A percentile compares a stretch with the other conserved stretches of the same genome.
Conservation (phyloP, 768 basidiomycete species). For the Rhizopogon vulgaris region DNA sequence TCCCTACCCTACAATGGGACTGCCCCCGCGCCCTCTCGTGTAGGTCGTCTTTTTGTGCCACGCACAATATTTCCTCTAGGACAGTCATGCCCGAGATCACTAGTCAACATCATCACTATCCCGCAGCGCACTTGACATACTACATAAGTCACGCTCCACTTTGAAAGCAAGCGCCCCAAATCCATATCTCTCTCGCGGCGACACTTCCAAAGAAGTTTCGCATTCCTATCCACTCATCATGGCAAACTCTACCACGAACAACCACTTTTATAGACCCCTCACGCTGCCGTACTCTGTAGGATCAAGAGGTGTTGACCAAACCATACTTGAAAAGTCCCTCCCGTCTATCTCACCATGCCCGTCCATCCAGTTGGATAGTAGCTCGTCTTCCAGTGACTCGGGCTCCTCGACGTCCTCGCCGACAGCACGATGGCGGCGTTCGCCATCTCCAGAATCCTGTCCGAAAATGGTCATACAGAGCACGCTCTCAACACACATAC, state of each 20-base stretch:
- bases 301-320: slow-evolving; percentile 14
- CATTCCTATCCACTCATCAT: slow-evolving; percentile 12
- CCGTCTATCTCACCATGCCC: slow-evolving; percentile 23
- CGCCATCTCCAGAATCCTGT: slow-evolving; percentile 25
- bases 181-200: neutral
- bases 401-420: slow-evolving; percentile 14
- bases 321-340: slow-evolving; percentile 23
- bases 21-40: slow-evolving; percentile 24
- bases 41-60: slow-evolving; percentile 15
- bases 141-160: slow-evolving; percentile 24
- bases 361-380: slow-evolving; percentile 16
- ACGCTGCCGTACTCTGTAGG: slow-evolving; percentile 16
- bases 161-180: slow-evolving; percentile 1
- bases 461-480: slow-evolving; percentile 43
- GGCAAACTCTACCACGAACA: slow-evolving; percentile 17
- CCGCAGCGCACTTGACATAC: slow-evolving; percentile 21
- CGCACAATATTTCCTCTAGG: slow-evolving; percentile 19
- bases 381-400: slow-evolving; percentile 12
- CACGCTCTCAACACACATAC: slow-evolving; percentile 33
- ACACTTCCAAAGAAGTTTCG: slow-evolving; percentile 13
- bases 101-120: slow-evolving; percentile 28
- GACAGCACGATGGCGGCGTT: slow-evolving; percentile 24
- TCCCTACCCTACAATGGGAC: slow-evolving; percentile 26
- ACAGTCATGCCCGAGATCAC: slow-evolving; percentile 17
- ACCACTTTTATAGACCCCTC: slow-evolving; percentile 25